A percentile compares a stretch with the other conserved stretches of the same genome.
phyloP scores from a whole-genome alignment of 108 stramenopile genomes.

The Schizochytrium sp. region DNA sequence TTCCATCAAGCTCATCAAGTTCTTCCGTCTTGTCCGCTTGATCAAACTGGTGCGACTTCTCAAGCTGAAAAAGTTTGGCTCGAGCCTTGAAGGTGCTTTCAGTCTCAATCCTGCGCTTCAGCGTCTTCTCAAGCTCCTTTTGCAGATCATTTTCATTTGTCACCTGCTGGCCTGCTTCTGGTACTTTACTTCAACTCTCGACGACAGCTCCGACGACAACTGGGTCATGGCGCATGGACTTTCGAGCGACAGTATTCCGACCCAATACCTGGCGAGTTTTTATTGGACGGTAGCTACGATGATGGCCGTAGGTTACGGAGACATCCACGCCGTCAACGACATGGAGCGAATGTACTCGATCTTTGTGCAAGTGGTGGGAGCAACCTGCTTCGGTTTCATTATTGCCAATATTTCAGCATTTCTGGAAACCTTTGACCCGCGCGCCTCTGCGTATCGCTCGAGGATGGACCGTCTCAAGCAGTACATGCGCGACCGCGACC shows the following conservation, averaged over 20 bases:
- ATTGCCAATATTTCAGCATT: conserved; percentile 35
- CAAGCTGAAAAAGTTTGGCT: conserved; percentile 24
- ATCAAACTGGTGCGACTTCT: conserved; percentile 35
- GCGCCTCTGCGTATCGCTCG: neutral
- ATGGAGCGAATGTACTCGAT: conserved; percentile 31
- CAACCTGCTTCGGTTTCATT: conserved; percentile 37
- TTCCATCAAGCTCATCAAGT: conserved; percentile 35
- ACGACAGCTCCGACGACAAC: neutral
- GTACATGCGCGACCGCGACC: conserved; percentile 35
- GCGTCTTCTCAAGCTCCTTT: neutral
- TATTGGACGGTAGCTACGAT: conserved; percentile 54
- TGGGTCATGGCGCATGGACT: neutral
- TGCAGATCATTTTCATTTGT: neutral
- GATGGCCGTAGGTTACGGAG: conserved; percentile 52
- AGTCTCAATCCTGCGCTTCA: neutral
- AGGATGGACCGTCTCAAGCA: conserved; percentile 37
- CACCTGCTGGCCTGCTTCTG: neutral
- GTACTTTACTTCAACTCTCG: neutral
- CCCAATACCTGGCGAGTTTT: conserved; percentile 39
- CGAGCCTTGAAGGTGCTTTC: neutral
- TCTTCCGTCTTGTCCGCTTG: conserved; percentile 31
- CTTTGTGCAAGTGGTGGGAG: conserved; percentile 36
- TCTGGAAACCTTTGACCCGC: conserved; percentile 26
- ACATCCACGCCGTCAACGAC: conserved; percentile 34
- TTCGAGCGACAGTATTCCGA: neutral